phyloP scores from a whole-genome alignment of 495 filamentous ascomycete species.

The Lasiosphaeriaceae sp. region DNA sequence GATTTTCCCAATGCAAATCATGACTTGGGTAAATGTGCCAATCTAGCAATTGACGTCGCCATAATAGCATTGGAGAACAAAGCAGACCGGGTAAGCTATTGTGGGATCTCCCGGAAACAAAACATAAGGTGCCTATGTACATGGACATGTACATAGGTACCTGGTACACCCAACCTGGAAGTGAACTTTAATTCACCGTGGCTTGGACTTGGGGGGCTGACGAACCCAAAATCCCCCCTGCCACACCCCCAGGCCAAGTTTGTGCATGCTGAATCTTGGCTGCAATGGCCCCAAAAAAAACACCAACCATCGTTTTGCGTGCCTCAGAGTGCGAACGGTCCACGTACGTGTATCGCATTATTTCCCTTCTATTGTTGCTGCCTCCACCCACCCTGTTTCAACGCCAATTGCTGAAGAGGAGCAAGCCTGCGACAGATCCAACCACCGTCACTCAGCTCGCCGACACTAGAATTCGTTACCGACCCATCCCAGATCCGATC shows the following conservation, averaged over 20 bases:
- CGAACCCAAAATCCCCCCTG: background rate
- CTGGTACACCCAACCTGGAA: no score
- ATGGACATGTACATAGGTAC: no score
- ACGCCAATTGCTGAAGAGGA: no score
- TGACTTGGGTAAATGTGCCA: no score
- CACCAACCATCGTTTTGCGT: background rate
- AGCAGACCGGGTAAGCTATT: background rate
- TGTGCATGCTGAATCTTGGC: conserved; percentile 8
- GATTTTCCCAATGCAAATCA: no score
- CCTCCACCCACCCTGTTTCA: no score
- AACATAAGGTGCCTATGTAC: no score
- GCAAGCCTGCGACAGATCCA: no score
- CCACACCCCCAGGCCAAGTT: conserved; percentile 1
- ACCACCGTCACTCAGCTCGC: no score
- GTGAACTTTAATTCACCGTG: no score
- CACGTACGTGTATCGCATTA: background rate
- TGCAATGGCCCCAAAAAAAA: conserved; percentile 6
- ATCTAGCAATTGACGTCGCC: background rate
- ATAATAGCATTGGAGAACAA: background rate
- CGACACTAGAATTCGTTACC: background rate
- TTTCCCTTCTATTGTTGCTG: background rate
- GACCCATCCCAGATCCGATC: background rate
- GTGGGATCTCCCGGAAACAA: background rate
- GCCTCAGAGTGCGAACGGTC: background rate
- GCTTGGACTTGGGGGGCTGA: background rate